Base-by-base conservation (phyloP, 495 filamentous ascomycete species). In the Lasiosphaeria miniovina region DNA sequence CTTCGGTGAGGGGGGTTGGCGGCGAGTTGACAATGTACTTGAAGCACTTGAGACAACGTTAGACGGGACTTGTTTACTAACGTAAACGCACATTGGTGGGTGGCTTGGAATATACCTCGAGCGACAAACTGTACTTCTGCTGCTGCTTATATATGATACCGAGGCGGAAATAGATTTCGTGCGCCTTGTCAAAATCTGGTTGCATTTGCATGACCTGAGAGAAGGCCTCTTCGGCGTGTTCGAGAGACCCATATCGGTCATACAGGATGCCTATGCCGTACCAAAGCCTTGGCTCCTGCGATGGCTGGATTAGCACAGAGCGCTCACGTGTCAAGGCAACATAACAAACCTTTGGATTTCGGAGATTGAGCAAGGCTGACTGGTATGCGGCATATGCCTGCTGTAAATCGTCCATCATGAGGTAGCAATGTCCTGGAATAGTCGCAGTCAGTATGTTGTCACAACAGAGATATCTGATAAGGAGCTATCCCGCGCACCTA, bases 91-190 rank as follows among this genome's bases (percentile, higher is more conserved):
- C 24, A 24, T 7, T 38, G 10, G 4, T 0, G 14, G 4, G 9
- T 31, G 24, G 6, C 10, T 11, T 12, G 35, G 32, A 40, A 74
- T 79, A 62, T 81, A 96, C 93, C 80, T 97, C 94, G 54, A 98
- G 78, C 74, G 92, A 96, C 65, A 93, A 86, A 45, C 81, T 82
- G 68, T 94, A 99, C 74, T 98, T 98, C 59, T 93, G 88, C 69
- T 98, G 95, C 60, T 97, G 92, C 72, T 99, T 99, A 80, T 98
- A 98, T 50, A 99, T 98, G 77, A 99, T 99, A 32, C 94, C 94
- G 43, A 99, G 82, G 14, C 94, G 87, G 77, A 99, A 99, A 75
- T 98, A 99, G 56, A 99, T 97, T 69, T 99, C 94, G 67, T 98
- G 98, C 52, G 94, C 92, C 80, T 99, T 99, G 70, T 99, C 94